Percentiles rank a stretch among this genome's conserved stretches.
These are phyloP conservation scores for Zea mays DNA, from an alignment of 176 grass and related monocot species.

Conservation along the genomic window DNA sequence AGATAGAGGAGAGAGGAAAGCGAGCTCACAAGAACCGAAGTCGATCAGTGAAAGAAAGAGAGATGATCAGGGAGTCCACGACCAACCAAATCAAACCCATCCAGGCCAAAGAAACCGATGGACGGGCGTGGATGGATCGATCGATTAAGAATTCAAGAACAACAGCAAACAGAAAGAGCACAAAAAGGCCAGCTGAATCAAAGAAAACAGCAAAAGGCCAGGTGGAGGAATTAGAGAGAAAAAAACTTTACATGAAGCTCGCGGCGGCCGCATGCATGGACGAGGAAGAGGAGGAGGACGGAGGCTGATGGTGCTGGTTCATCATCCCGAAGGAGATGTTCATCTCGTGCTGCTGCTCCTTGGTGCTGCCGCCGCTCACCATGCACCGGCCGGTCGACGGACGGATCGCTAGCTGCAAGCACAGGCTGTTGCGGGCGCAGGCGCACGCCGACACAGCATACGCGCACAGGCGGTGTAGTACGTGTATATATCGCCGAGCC, in stretches of 20 bases:
- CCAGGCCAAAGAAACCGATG: background rate
- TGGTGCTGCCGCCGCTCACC: conserved; percentile 41
- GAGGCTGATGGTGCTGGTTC: conserved; percentile 3
- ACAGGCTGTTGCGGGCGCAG: conserved; percentile 1
- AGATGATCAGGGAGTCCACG: conserved; percentile 20
- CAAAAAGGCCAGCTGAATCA: background rate
- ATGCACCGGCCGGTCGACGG: background rate
- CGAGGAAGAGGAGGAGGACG: conserved; percentile 52
- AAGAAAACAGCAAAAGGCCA: background rate
- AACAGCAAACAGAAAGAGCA: background rate
- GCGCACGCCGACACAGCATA: conserved; percentile 20
- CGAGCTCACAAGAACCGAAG: background rate
- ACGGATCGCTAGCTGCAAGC: background rate
- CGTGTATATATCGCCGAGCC: conserved; percentile 7
- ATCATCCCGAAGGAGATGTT: conserved; percentile 71
- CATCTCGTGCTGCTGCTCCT: conserved; percentile 55
- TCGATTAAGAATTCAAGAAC: background rate
- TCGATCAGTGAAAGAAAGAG: background rate
- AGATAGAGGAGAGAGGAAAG: background rate
- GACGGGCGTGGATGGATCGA: background rate
- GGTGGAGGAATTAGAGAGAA: background rate
- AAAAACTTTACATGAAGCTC: conserved; percentile 60
- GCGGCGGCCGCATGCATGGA: conserved; percentile 64
- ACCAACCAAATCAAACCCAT: conserved; percentile 26
- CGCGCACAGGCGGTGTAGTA: conserved; percentile 2